phyloP scores from a whole-genome alignment of 2,329 filamentous ascomycete species.

The Plectosphaerella plurivora region DNA sequence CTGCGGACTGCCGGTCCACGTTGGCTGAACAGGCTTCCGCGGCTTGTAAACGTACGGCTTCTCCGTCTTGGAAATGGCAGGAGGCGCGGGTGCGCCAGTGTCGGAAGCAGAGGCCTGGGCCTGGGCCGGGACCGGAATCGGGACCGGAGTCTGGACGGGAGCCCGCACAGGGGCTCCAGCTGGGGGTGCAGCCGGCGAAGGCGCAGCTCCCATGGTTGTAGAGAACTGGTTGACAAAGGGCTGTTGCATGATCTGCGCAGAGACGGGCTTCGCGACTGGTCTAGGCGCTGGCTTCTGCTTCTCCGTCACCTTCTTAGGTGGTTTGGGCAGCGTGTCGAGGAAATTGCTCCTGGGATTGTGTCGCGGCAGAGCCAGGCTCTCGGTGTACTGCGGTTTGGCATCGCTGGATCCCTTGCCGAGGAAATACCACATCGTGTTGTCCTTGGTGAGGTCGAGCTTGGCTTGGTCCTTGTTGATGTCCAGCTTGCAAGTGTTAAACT shows the following conservation, averaged over 20 bases:
- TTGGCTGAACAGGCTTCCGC: constrained; percentile 25
- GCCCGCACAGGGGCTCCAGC: background rate
- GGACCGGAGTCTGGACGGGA: background rate
- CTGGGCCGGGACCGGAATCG: background rate
- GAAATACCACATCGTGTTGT: constrained; percentile 83
- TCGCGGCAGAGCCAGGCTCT: constrained; percentile 56
- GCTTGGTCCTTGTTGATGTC: constrained; percentile 52
- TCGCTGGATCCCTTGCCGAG: constrained; percentile 84
- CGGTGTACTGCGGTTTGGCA: constrained; percentile 84
- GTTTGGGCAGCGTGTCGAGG: constrained; percentile 62
- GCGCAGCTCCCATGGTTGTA: background rate
- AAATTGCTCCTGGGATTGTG: constrained; percentile 70
- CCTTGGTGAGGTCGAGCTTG: constrained; percentile 67
- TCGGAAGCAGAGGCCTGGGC: background rate
- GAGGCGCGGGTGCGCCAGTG: constrained; percentile 1
- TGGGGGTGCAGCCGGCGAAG: constrained; percentile 13
- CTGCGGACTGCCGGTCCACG: constrained; percentile 12
- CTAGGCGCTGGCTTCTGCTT: constrained; percentile 7
- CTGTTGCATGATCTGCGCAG: background rate
- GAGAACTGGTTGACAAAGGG: background rate
- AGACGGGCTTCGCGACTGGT: background rate
- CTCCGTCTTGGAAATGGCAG: constrained; percentile 22
- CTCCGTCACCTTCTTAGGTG: constrained; percentile 26
- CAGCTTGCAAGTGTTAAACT: constrained; percentile 66
- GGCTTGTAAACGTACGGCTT: constrained; percentile 54